Evolutionary conservation across 768 basidiomycete genomes (phyloP), one percentile per base, ranked within the genome.

Genomic region (Mycena rebaudengoi): DNA sequence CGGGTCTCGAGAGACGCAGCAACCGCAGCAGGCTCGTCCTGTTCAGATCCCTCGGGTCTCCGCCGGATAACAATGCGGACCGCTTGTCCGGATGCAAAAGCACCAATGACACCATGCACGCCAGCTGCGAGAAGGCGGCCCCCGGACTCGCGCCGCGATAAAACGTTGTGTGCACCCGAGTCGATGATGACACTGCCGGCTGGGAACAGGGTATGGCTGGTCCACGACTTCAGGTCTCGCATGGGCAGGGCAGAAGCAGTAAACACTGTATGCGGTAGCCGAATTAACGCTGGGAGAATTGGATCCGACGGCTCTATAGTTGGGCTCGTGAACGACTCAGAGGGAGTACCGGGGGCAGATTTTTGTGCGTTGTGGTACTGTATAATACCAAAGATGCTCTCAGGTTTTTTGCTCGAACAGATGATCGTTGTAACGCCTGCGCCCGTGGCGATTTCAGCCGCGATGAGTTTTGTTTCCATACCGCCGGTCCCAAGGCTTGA

Each of bases 391-490:
- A 92, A 84, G 60, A 99, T 89, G 70, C 85, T 86, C 45, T 85
- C 81, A 0, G 95, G 93, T 25, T 85, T 80, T 69, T 89, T 91
- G 77, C 94, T 96, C 21, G 93, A 91, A 46, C 91, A 89, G 70
- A 99, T 93, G 43, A 98, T 83, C 0, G 97, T 98, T 5, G 93
- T 89, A 30, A 97, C 95, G 7, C 98, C 98, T 0, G 96, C 97
- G 0, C 90, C 96, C 0, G 94, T 97, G 5, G 97, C 96, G 29
- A 99, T 95, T 71, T 99, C 98, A 0, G 98, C 97, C 1, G 98
- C 98, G 67, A 99, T 98, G 69, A 99, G 87, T 73, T 99, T 99
- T 3, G 98, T 99, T 77, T 98, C 96, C 98, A 99, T 99, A 4
- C 98, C 98, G 0, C 98, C 98, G 1, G 98, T 99, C 0, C 98